Conservation (phyloP, 1,284 basidiomycete genomes). For the Ustilago esculenta region DNA sequence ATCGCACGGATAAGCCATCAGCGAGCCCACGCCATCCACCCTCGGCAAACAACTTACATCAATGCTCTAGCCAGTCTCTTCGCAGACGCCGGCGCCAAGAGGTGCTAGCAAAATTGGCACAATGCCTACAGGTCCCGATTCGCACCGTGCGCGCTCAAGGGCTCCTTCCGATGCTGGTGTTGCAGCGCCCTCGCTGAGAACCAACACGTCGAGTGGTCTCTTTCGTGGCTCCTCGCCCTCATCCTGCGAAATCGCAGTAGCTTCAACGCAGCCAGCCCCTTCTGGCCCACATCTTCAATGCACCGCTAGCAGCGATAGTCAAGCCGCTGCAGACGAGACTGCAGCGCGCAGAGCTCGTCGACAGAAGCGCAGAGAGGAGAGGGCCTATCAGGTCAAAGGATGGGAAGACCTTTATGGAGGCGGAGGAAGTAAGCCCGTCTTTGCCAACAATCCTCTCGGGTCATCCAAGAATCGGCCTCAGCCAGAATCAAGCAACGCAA, state of each 20-base stretch:
- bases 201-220: too few relatives aligned
- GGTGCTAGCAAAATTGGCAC: neutral
- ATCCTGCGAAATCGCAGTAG: neutral
- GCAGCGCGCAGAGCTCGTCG: slow-evolving; percentile 19
- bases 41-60: neutral
- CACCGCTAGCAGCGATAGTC: neutral
- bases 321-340: neutral
- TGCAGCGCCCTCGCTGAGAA: slow-evolving; percentile 3
- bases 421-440: slow-evolving; percentile 19
- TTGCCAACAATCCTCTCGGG: neutral
- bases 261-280: slow-evolving; percentile 2
- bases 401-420: slow-evolving; percentile 36
- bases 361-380: slow-evolving; percentile 22
- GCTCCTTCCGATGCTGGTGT: neutral
- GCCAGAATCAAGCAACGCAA: neutral
- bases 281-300: neutral
- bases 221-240: slow-evolving; percentile 12
- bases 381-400: slow-evolving; percentile 24
- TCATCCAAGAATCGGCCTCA: neutral
- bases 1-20: too few relatives aligned
- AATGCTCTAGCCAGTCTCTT: too few relatives aligned
- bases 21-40: too few relatives aligned
- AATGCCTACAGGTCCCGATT: neutral
- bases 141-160: slow-evolving; percentile 6
- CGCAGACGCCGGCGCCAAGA: too few relatives aligned